These are phyloP conservation scores for Trametes gibbosa DNA, from an alignment of 768 basidiomycete genomes.

Conservation along the genomic window DNA sequence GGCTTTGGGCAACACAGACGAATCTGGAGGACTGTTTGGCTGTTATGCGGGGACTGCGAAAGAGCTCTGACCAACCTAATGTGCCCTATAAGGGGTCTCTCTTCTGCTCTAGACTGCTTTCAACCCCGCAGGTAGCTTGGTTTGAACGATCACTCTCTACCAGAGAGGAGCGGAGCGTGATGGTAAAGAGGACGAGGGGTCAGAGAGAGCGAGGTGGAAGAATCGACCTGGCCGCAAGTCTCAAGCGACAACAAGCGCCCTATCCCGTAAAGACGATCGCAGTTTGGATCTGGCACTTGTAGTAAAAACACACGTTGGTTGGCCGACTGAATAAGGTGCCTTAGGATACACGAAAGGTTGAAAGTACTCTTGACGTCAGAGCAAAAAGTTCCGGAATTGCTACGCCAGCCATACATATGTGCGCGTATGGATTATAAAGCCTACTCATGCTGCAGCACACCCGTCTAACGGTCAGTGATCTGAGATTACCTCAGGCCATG, in stretches of 20 bases:
- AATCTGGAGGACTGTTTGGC: slow-evolving; percentile 3
- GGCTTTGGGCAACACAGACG: slow-evolving; percentile 8
- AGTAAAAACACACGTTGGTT: not conserved
- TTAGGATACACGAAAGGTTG: too few relatives aligned
- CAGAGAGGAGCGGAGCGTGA: not conserved
- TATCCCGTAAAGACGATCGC: not conserved
- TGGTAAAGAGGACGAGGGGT: not conserved
- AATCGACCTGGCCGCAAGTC: not conserved
- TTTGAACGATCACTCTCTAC: not conserved
- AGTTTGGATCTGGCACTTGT: too few relatives aligned
- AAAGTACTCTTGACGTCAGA: not conserved
- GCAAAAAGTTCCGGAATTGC: too few relatives aligned
- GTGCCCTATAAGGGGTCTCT: not conserved
- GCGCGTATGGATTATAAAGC: too few relatives aligned
- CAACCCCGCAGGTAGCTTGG: too few relatives aligned
- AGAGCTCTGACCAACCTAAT: not conserved
- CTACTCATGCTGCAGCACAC: not conserved
- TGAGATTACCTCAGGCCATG: slow-evolving; percentile 28
- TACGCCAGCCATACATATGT: too few relatives aligned
- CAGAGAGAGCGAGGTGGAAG: not conserved
- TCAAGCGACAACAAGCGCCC: not conserved
- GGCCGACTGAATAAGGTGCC: not conserved
- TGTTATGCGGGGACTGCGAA: not conserved
- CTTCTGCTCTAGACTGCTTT: not conserved
- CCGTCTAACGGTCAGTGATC: slow-evolving; percentile 18